phyloP scores from a whole-genome alignment of 768 basidiomycete species.

The Calocybe cyanea region DNA sequence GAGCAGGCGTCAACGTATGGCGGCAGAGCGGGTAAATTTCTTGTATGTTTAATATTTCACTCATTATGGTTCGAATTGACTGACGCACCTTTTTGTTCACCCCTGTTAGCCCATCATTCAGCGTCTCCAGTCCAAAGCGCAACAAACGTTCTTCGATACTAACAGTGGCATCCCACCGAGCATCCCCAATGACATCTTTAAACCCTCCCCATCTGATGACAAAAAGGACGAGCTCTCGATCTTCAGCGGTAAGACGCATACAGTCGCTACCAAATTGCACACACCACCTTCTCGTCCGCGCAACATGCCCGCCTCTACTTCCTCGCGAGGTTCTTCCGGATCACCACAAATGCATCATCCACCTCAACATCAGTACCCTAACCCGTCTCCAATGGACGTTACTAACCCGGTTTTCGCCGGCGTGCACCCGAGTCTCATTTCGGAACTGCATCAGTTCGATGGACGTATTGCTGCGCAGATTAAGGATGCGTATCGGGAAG shows the following conservation, averaged over 20 bases:
- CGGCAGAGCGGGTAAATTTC: constrained; percentile 66
- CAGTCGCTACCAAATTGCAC: constrained; percentile 45
- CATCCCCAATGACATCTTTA: constrained; percentile 57
- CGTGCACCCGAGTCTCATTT: constrained; percentile 53
- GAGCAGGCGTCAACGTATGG: constrained; percentile 57
- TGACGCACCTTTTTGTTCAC: too few species aligned
- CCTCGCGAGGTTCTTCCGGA: not conserved
- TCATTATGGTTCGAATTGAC: not conserved
- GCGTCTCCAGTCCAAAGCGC: constrained; percentile 59
- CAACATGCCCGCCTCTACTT: not conserved
- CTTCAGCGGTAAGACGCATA: constrained; percentile 73
- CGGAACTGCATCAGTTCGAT: constrained; percentile 55
- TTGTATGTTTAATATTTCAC: constrained; percentile 44
- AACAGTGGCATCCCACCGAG: constrained; percentile 42
- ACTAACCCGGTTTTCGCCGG: constrained; percentile 40
- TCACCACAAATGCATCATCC: constrained; percentile 20
- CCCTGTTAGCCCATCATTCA: constrained; percentile 56
- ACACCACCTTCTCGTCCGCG: constrained; percentile 12
- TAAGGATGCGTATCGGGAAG: constrained; percentile 37
- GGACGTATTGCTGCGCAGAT: constrained; percentile 50
- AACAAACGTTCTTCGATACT: constrained; percentile 44
- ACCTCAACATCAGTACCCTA: constrained; percentile 9
- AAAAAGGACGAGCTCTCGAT: constrained; percentile 70
- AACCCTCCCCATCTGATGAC: constrained; percentile 39
- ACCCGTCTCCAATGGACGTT: constrained; percentile 22